Evolutionary conservation across 106 monocot species (phyloP).

Genomic region (Iris macrosiphon): DNA sequence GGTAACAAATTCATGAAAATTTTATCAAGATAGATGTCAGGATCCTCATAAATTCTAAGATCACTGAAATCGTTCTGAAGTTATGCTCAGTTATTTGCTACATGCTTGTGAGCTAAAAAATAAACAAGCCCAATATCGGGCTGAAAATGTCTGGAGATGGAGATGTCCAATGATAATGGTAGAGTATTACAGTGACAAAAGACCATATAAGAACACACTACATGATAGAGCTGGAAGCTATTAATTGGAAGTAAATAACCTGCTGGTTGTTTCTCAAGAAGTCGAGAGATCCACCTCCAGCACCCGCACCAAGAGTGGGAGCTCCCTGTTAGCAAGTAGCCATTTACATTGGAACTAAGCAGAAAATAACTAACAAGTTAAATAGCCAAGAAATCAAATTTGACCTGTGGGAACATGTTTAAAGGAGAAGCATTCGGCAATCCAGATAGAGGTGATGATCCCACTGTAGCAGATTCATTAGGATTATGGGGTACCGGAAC

Average conservation of each 20-base stretch:
- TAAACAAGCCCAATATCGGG: too few species aligned
- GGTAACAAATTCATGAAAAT: too few species aligned
- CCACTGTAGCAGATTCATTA: constrained; percentile 21
- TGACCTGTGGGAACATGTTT: constrained; percentile 96
- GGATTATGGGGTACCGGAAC: constrained; percentile 34
- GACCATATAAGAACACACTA: background rate
- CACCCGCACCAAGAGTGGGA: constrained; percentile 24
- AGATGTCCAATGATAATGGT: too few species aligned
- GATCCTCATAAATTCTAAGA: too few species aligned
- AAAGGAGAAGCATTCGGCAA: constrained; percentile 83
- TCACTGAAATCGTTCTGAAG: too few species aligned
- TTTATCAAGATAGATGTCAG: too few species aligned
- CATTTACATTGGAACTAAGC: background rate
- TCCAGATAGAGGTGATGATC: constrained; percentile 32
- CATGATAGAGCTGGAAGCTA: background rate
- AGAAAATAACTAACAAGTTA: background rate
- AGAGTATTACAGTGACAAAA: too few species aligned
- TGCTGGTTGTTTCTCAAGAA: constrained; percentile 88
- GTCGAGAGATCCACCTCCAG: constrained; percentile 74
- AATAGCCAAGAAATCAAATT: background rate
- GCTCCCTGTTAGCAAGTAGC: constrained; percentile 9
- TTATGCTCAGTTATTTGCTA: too few species aligned
- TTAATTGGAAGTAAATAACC: constrained; percentile 22
- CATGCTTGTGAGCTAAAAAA: too few species aligned
- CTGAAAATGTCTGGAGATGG: too few species aligned